phyloP scores from a whole-genome alignment of 441 rosid genomes.

The Cnidoscolus chayamansa region DNA sequence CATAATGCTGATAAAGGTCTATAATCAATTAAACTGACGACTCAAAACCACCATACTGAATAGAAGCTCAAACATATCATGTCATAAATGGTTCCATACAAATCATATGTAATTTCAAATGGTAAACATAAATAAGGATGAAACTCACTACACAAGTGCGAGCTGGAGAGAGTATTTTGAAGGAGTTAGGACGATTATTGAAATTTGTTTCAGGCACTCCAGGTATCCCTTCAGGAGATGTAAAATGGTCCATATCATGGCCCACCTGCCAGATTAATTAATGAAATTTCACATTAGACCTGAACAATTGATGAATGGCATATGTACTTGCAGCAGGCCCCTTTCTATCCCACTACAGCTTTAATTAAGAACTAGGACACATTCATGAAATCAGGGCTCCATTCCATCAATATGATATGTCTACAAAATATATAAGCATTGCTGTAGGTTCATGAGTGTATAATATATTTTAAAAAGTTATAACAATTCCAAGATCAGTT shows the following conservation, averaged over 20 bases:
- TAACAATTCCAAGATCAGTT: not conserved
- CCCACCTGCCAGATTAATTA: slow-evolving; percentile 48
- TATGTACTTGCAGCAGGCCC: not conserved
- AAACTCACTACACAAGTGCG: slow-evolving; percentile 62
- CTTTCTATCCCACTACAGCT: not conserved
- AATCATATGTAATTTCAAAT: not conserved
- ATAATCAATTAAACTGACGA: not conserved
- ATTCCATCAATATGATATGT: not conserved
- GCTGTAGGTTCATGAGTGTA: not conserved
- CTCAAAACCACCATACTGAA: not conserved
- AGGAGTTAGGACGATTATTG: slow-evolving; percentile 79
- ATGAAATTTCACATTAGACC: slow-evolving; percentile 1
- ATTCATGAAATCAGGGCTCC: not conserved
- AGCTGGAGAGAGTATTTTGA: slow-evolving; percentile 66
- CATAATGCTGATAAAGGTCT: not conserved
- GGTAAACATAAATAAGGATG: not conserved
- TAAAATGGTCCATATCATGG: slow-evolving; percentile 68
- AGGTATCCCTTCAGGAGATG: slow-evolving; percentile 72
- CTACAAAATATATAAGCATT: not conserved
- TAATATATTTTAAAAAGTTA: not conserved
- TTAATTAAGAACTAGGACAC: not conserved
- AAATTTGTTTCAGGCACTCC: slow-evolving; percentile 82
- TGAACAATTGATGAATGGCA: slow-evolving; percentile 1
- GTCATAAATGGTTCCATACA: not conserved
- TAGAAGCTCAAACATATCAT: not conserved